Evolutionary conservation across 768 basidiomycete species (phyloP).

Genomic region (Amanita fuliginea): DNA sequence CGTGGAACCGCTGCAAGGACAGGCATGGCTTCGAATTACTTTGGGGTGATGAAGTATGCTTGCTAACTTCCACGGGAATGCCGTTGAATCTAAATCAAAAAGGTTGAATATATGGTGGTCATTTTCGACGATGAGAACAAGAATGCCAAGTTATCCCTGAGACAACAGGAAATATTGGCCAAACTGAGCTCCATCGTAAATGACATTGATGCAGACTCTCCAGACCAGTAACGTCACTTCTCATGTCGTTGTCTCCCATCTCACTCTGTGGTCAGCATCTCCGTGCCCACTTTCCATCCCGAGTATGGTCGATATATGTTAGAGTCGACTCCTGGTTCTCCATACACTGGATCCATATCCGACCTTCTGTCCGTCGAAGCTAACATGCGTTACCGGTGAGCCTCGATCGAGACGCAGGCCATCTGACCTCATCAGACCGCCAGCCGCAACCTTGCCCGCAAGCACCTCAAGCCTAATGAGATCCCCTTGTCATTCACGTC

Average conservation of each 20-base stretch:
- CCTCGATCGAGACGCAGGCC: not conserved
- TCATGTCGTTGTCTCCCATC: not conserved
- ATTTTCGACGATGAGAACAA: constrained; percentile 68
- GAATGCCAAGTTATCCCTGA: constrained; percentile 82
- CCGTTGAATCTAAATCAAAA: constrained; percentile 8
- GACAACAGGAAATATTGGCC: constrained; percentile 87
- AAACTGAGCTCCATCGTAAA: constrained; percentile 62
- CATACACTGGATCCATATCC: constrained; percentile 80
- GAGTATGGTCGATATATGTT: constrained; percentile 99
- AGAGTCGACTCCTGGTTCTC: constrained; percentile 93
- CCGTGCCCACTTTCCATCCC: constrained; percentile 89
- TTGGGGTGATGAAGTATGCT: constrained; percentile 94
- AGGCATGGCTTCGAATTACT: constrained; percentile 83
- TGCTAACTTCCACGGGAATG: not conserved
- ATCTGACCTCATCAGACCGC: not conserved
- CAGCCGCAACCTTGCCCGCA: constrained; percentile 77
- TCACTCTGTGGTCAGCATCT: constrained; percentile 29
- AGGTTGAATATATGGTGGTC: constrained; percentile 97
- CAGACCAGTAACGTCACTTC: constrained; percentile 38
- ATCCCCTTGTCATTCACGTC: constrained; percentile 88
- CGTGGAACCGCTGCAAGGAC: constrained; percentile 89
- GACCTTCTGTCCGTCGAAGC: constrained; percentile 85
- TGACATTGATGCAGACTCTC: constrained; percentile 50
- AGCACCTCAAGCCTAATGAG: constrained; percentile 77
- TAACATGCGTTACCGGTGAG: constrained; percentile 90